Percentiles rank a stretch among this genome's conserved stretches.
These are phyloP conservation scores for Petrea volubilis DNA, from an alignment of 257 asterid species.

Conservation along the genomic window DNA sequence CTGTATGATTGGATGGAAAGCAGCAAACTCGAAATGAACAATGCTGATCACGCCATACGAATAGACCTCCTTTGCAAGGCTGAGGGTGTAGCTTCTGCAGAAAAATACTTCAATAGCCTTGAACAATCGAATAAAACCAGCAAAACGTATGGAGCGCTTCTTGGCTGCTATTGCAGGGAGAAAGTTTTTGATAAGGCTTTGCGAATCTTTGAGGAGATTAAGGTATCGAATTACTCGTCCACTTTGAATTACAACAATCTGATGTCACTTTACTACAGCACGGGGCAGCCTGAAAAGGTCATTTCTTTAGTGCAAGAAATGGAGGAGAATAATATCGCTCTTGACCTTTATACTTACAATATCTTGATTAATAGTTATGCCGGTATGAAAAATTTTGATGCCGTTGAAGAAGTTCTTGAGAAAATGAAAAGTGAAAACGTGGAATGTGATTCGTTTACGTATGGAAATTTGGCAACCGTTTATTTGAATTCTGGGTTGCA, in stretches of 20 bases:
- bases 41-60: conserved; percentile 56
- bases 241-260: conserved; percentile 64
- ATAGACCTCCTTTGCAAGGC: conserved; percentile 61
- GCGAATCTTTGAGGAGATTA: conserved; percentile 59
- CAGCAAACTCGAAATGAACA: conserved; percentile 34
- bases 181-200: conserved; percentile 54
- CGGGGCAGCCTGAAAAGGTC: conserved; percentile 48
- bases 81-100: conserved; percentile 57
- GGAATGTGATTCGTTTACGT: conserved; percentile 50
- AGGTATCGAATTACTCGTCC: conserved; percentile 37
- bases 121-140: conserved; percentile 52
- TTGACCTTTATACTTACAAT: conserved; percentile 54
- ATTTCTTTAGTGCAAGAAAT: conserved; percentile 53
- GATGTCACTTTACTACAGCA: conserved; percentile 44
- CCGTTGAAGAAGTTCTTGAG: conserved; percentile 57
- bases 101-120: conserved; percentile 60
- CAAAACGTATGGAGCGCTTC: conserved; percentile 77
- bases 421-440: conserved; percentile 54
- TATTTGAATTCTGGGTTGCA: conserved; percentile 46
- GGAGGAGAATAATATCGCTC: conserved; percentile 52
- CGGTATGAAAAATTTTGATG: conserved; percentile 43
- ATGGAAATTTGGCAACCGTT: conserved; percentile 62
- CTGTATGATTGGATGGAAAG: conserved; percentile 65
- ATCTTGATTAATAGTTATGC: conserved; percentile 59
- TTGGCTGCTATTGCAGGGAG: conserved; percentile 58